Percentiles rank a stretch among this genome's conserved stretches.
These are phyloP conservation scores for Boletus subcaerulescens DNA, from an alignment of 768 basidiomycete genomes.

Conservation along the genomic window DNA sequence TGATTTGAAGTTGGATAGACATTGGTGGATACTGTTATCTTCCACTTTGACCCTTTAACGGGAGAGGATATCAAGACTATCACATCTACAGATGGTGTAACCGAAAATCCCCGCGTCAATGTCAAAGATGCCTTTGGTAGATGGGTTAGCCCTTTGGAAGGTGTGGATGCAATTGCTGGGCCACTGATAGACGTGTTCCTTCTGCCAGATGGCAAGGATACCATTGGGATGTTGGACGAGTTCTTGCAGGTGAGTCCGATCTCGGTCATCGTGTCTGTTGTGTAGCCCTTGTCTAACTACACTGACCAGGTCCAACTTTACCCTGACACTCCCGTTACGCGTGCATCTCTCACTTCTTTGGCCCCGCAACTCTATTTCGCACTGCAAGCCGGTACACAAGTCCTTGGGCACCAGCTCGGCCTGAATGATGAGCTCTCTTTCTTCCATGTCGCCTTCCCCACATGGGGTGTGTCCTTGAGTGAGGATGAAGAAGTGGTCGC, in stretches of 20 bases:
- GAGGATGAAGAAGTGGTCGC: constrained; percentile 55
- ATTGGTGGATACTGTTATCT: constrained; percentile 68
- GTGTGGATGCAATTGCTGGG: constrained; percentile 59
- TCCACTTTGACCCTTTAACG: constrained; percentile 76
- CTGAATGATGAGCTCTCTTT: constrained; percentile 42
- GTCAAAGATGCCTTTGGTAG: constrained; percentile 6
- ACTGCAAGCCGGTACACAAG: constrained; percentile 45
- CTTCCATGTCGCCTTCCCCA: constrained; percentile 51
- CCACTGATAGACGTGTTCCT: constrained; percentile 58
- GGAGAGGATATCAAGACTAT: constrained; percentile 52
- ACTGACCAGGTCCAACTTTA: constrained; percentile 56
- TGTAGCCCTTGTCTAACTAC: not conserved
- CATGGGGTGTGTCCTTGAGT: constrained; percentile 63
- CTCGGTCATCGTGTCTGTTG: not conserved
- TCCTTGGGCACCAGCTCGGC: constrained; percentile 57
- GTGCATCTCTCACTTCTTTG: constrained; percentile 41
- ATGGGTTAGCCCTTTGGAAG: constrained; percentile 46
- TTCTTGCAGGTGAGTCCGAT: constrained; percentile 59
- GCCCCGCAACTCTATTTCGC: constrained; percentile 54
- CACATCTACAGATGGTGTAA: constrained; percentile 12
- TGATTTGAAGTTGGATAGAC: constrained; percentile 37
- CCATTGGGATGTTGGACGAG: constrained; percentile 69
- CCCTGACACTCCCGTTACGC: constrained; percentile 52
- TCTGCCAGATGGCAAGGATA: constrained; percentile 43
- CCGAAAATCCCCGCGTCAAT: not conserved